Percentiles rank a stretch among this genome's conserved stretches.
phyloP scores from a whole-genome alignment of 2,329 filamentous ascomycete genomes.

The Tolypocladium ophioglossoides region DNA sequence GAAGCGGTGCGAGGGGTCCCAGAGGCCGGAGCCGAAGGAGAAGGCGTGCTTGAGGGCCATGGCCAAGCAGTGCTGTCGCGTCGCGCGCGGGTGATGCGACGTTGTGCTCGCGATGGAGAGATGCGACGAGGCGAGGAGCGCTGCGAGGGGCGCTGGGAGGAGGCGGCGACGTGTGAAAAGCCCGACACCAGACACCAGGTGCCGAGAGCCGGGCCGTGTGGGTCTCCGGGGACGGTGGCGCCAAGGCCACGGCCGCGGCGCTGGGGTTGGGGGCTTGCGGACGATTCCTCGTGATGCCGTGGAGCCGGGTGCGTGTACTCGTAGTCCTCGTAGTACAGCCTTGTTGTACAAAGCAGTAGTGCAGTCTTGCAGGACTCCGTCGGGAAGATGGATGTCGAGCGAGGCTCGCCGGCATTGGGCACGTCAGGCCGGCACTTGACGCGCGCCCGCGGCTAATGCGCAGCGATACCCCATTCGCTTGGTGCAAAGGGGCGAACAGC shows the following conservation, averaged over 20 bases:
- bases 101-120: not conserved
- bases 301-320: too few species aligned
- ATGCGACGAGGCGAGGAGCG: too few species aligned
- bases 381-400: not conserved
- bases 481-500: too few species aligned
- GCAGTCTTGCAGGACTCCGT: too few species aligned
- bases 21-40: slow-evolving; percentile 29
- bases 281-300: not conserved
- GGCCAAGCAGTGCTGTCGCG: not conserved
- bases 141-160: too few species aligned
- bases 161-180: too few species aligned
- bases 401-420: not conserved
- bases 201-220: not conserved
- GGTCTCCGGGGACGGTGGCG: not conserved
- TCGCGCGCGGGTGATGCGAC: not conserved
- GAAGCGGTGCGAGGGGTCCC: slow-evolving; percentile 54
- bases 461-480: not conserved
- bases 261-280: not conserved
- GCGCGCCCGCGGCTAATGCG: not conserved
- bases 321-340: too few species aligned
- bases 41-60: slow-evolving; percentile 14
- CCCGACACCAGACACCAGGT: too few species aligned
- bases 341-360: too few species aligned
- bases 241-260: not conserved
- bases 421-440: not conserved